These are phyloP conservation scores for Plasmodium knowlesi DNA, from an alignment of 169 alveolate genomes.

Conservation along the genomic window DNA sequence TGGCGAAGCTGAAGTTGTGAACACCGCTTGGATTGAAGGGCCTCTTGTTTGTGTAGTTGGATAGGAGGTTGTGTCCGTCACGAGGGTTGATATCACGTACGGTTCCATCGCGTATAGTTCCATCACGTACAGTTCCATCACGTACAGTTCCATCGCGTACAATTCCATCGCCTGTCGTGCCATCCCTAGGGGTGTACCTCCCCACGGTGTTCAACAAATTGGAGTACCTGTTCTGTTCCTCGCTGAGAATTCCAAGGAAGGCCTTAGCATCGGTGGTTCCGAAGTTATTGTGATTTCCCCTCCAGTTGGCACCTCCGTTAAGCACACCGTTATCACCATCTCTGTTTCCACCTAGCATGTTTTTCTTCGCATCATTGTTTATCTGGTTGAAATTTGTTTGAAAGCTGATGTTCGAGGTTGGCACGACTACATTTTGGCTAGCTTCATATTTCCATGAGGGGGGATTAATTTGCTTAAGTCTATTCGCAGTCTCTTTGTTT, in stretches of 20 bases:
- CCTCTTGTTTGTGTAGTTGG: not conserved
- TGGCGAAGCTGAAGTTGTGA: not conserved
- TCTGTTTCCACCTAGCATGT: not conserved
- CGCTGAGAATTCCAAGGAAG: not conserved
- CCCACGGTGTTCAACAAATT: conserved; percentile 6
- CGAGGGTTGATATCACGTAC: no score
- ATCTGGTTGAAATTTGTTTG: not conserved
- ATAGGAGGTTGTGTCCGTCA: not conserved
- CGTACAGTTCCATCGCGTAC: not conserved
- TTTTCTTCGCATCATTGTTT: not conserved
- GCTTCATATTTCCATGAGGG: not conserved
- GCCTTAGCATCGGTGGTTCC: not conserved
- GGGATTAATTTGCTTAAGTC: not conserved
- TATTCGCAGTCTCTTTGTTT: not conserved
- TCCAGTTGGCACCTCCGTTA: not conserved
- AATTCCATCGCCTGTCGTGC: not conserved
- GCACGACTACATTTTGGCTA: not conserved
- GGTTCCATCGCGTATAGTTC: not conserved
- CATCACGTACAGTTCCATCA: not conserved
- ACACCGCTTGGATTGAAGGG: not conserved
- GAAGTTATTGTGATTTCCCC: not conserved
- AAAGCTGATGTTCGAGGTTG: not conserved
- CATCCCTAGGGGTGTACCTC: conserved; percentile 1
- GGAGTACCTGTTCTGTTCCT: not conserved
- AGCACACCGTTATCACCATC: not conserved